These are phyloP conservation scores for Aspergillus costaricaensis DNA, from an alignment of 2,329 filamentous ascomycete species.

Conservation along the genomic window DNA sequence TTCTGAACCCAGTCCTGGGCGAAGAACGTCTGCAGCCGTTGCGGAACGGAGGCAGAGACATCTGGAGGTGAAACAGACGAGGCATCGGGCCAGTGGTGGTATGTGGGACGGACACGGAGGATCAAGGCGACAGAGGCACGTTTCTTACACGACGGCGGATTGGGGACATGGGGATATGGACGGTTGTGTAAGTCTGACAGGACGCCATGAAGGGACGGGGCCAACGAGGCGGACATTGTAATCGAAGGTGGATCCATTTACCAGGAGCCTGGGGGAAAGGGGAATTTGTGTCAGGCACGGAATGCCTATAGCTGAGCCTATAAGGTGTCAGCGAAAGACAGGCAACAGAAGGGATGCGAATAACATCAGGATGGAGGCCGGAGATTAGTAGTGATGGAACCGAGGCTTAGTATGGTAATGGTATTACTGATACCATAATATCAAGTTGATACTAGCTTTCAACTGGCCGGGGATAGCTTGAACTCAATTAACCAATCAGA, in stretches of 20 bases:
- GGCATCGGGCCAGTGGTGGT: conserved; percentile 53
- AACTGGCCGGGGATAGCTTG: not conserved
- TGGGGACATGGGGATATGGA: conserved; percentile 48
- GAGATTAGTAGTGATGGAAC: not conserved
- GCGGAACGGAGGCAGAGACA: conserved; percentile 30
- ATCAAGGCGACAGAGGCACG: conserved; percentile 68
- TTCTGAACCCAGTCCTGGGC: conserved; percentile 64
- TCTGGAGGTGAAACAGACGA: conserved; percentile 23
- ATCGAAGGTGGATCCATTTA: conserved; percentile 4
- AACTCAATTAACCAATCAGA: not conserved
- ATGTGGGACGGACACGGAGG: conserved; percentile 62
- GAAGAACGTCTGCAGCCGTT: conserved; percentile 61
- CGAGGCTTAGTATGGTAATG: not conserved
- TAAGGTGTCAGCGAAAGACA: not conserved
- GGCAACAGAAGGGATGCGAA: not conserved
- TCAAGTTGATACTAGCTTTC: not conserved
- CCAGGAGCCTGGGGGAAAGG: not conserved
- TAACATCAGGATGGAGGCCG: not conserved
- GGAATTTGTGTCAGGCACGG: not conserved
- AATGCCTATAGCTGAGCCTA: not conserved
- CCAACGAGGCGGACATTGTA: conserved; percentile 19
- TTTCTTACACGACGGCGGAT: conserved; percentile 53
- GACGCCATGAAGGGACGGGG: conserved; percentile 34
- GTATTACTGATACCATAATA: not conserved
- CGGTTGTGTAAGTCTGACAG: conserved; percentile 36